phyloP scores from a whole-genome alignment of 805 yeast genomes.

The Saturnispora saitoi region DNA sequence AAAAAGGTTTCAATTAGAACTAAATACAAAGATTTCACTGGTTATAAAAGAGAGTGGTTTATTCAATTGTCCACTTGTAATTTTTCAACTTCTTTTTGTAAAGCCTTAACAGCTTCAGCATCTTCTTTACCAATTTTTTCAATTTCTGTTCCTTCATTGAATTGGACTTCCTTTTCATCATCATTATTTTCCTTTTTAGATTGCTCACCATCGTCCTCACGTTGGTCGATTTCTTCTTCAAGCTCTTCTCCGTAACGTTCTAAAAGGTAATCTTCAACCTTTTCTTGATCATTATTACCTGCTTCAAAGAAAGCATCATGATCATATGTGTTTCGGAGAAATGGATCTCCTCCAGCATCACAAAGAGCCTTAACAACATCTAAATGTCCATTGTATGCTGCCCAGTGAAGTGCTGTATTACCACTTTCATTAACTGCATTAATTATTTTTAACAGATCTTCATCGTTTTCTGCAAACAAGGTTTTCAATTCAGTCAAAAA shows the following conservation, averaged over 20 bases:
- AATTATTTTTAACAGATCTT: conserved; percentile 33
- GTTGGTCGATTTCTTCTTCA: conserved; percentile 41
- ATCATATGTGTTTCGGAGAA: conserved; percentile 59
- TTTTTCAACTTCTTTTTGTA: conserved; percentile 23
- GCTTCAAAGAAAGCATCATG: conserved; percentile 90
- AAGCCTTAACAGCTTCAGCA: conserved; percentile 31
- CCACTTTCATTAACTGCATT: conserved; percentile 67
- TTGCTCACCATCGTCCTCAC: conserved; percentile 27
- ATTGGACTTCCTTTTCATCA: conserved; percentile 28
- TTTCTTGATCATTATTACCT: conserved; percentile 65
- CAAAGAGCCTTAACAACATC: conserved; percentile 61
- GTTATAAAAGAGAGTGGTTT: too few relatives aligned
- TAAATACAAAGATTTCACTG: too few relatives aligned
- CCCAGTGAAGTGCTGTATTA: conserved; percentile 96
- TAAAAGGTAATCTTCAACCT: conserved; percentile 70
- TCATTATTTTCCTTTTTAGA: conserved; percentile 29
- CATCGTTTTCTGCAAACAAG: conserved; percentile 23
- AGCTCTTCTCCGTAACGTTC: conserved; percentile 58
- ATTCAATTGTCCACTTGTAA: conserved; percentile 11
- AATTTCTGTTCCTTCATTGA: conserved; percentile 44
- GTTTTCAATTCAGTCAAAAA: conserved; percentile 41
- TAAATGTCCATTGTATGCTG: conserved; percentile 78
- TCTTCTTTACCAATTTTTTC: conserved; percentile 41
- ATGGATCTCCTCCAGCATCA: conserved; percentile 77
- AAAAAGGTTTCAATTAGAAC: too few relatives aligned